Evolutionary conservation across 2,329 filamentous ascomycete genomes (phyloP).

Genomic region (Chaetomium olivaceum): DNA sequence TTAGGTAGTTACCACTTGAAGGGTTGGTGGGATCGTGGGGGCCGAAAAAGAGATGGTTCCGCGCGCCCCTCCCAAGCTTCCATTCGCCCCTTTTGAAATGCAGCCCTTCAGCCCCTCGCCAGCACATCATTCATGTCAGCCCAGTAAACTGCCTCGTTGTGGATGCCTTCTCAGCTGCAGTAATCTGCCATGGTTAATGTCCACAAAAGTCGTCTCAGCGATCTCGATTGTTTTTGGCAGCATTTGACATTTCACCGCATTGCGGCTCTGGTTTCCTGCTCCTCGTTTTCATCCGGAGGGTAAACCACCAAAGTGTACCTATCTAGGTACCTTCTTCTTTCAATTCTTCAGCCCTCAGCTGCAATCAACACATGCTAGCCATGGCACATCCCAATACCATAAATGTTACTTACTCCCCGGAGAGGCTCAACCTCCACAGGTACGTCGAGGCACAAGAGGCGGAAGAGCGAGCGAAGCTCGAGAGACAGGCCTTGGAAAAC

Average conservation of each 20-base stretch:
- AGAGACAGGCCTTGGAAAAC: conserved; percentile 6
- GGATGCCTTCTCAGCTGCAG: background rate
- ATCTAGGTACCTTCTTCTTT: too few species aligned
- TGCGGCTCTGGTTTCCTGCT: background rate
- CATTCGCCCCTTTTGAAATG: too few species aligned
- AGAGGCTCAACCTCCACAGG: conserved; percentile 12
- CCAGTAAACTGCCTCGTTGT: background rate
- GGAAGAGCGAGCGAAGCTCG: conserved; percentile 3
- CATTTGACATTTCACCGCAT: background rate
- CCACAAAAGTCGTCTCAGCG: background rate
- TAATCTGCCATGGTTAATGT: background rate
- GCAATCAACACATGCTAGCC: background rate
- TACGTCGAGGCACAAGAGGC: conserved; percentile 16
- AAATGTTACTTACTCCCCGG: conserved; percentile 9
- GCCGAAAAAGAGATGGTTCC: too few species aligned
- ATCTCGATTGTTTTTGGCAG: background rate
- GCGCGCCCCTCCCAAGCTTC: too few species aligned
- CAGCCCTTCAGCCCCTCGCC: too few species aligned
- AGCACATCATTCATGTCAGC: background rate
- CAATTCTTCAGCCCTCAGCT: background rate
- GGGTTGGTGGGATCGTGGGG: too few species aligned
- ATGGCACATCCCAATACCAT: background rate
- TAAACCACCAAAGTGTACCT: background rate
- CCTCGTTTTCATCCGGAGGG: background rate
- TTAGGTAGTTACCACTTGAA: too few species aligned